These are phyloP conservation scores for Linderina pennispora DNA, from an alignment of 192 early-diverging fungal genomes.

Conservation along the genomic window DNA sequence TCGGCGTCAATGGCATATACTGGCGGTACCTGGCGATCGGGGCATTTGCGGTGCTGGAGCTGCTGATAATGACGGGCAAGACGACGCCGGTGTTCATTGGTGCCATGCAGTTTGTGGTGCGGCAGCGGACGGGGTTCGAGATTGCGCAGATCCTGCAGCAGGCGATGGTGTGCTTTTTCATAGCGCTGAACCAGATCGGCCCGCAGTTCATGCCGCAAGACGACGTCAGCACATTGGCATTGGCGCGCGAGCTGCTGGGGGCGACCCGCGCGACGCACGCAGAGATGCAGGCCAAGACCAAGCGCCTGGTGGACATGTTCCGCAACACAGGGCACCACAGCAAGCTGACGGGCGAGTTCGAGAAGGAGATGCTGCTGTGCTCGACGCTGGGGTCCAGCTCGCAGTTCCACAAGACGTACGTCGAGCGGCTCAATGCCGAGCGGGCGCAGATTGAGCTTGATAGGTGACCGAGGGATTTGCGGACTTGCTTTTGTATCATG, in stretches of 20 bases:
- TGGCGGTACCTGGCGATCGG: conserved; percentile 43
- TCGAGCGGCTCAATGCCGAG: conserved; percentile 17
- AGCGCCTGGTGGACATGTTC: conserved; percentile 19
- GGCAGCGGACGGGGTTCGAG: conserved; percentile 37
- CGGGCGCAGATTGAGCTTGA: conserved; percentile 1
- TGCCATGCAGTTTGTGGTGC: conserved; percentile 17
- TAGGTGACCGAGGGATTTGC: too few relatives aligned
- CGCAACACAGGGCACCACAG: conserved; percentile 14
- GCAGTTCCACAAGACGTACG: conserved; percentile 23
- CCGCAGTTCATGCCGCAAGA: conserved; percentile 41
- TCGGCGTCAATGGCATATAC: conserved; percentile 31
- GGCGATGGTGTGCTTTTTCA: conserved; percentile 36
- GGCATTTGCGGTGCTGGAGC: conserved; percentile 30
- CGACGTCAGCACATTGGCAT: conserved; percentile 19
- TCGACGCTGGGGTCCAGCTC: conserved; percentile 26
- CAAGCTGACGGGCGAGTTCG: conserved; percentile 18
- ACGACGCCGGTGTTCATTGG: conserved; percentile 21
- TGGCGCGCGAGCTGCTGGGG: conserved; percentile 22
- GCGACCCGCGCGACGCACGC: conserved; percentile 8
- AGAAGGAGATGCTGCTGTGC: conserved; percentile 27
- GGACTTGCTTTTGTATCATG: too few relatives aligned
- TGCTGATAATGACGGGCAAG: conserved; percentile 29
- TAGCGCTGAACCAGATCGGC: conserved; percentile 42
- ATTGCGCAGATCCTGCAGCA: conserved; percentile 38
- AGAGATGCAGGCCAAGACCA: conserved; percentile 16